Base-by-base conservation (phyloP, 352 stramenopile genomes). In the Pythium brachiatum region DNA sequence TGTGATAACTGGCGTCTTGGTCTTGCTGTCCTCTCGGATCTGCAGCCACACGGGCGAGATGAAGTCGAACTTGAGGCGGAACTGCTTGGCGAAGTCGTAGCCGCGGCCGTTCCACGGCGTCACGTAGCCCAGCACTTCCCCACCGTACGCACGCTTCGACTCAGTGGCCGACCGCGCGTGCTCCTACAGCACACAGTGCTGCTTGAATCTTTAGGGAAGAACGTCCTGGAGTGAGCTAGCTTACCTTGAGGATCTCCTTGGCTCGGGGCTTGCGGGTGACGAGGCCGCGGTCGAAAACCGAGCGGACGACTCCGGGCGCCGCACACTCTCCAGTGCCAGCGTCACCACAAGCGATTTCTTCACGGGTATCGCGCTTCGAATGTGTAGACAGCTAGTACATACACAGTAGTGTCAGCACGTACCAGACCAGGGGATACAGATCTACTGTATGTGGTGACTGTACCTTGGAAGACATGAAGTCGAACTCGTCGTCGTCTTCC, bases 1-100 rank as follows among this genome's bases (percentile, higher is more conserved):
- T 3, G 85, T 91, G 58, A 94, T 65, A 12, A 85, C 72, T 18
- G 83, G 80, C 57, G 67, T 64, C 25, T 79, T 70, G 9, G 32
- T 59, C 20, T 76, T 58, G 20, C 52, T 47, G 39, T 88, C 74
- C 54, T 88, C 81, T 29, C 79, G 78, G 21, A 94, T 66, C 53
- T 94, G 85, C n/a, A 91, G 73, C 85, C 85, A 94, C 68, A 92
- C 83, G 39, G 85, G 85, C 59, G 83, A 73, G 36, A 94, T 79
- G 60, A 89, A 92, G 29, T 77, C 81, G 60, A 94, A 86, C 63
- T 91, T 92, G 41, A n/a, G n/a, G 12, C 79, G 76, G 53, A 90
- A 94, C 25, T 65, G 46, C 60, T 82, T 88, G 60, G 83, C 81
- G 44, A 76, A 76, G 56, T 90, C 75, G 64, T 92, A 94, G n/a